A percentile compares a stretch with the other conserved stretches of the same genome.
Evolutionary conservation across 768 basidiomycete genomes (phyloP).

Genomic region (Lactarius psammicola): DNA sequence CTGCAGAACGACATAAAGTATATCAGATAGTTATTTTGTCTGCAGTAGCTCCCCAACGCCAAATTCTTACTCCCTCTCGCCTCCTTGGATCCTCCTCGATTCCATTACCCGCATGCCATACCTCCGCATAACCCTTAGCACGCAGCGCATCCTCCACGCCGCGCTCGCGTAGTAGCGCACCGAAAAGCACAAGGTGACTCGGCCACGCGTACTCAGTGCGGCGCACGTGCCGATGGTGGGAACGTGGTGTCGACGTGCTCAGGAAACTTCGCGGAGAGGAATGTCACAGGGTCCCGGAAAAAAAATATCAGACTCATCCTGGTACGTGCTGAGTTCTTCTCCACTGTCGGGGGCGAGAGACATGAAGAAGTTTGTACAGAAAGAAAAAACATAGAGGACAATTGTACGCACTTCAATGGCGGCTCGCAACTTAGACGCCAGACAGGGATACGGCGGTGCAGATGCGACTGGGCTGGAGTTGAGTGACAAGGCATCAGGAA

Average conservation of each 20-base stretch:
- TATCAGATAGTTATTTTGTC: neutral
- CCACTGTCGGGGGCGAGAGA: constrained; percentile 37
- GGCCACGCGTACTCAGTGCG: constrained; percentile 76
- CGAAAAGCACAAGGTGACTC: constrained; percentile 78
- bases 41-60: constrained; percentile 37
- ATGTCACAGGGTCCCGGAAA: constrained; percentile 65
- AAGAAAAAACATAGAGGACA: constrained; percentile 19
- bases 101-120: constrained; percentile 60
- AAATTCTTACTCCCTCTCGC: constrained; percentile 69
- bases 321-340: constrained; percentile 56
- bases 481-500: constrained; percentile 97
- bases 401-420: constrained; percentile 61
- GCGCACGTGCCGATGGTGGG: constrained; percentile 53
- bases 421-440: constrained; percentile 96
- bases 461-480: constrained; percentile 85
- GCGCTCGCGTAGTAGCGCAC: constrained; percentile 58
- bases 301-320: constrained; percentile 83
- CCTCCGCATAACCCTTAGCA: constrained; percentile 59
- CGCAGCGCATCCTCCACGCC: constrained; percentile 49
- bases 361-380: neutral
- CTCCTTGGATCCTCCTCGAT: constrained; percentile 74
- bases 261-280: constrained; percentile 70
- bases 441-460: constrained; percentile 69
- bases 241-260: constrained; percentile 55
- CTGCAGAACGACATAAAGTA: neutral